phyloP scores from a whole-genome alignment of 2,329 filamentous ascomycete genomes.

The Trichoderma cornu-damae region DNA sequence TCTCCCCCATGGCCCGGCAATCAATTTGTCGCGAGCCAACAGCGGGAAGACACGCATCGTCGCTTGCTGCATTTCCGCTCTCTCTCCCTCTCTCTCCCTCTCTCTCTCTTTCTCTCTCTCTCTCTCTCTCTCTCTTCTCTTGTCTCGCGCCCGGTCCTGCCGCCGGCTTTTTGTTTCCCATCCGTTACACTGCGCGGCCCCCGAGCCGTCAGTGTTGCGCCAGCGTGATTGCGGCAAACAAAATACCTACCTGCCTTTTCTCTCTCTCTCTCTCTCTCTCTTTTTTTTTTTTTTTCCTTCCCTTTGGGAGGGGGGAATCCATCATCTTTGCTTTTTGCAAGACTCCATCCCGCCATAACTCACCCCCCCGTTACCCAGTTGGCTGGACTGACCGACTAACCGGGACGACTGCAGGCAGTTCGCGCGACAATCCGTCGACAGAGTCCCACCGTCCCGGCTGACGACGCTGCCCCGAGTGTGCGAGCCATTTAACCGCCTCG shows the following conservation, averaged over 20 bases:
- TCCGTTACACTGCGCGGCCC: not conserved
- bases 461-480: too few species aligned
- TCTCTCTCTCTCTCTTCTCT: not conserved
- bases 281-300: not conserved
- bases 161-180: not conserved
- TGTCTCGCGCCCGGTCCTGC: not conserved
- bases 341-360: not conserved
- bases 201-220: not conserved
- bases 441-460: conserved; percentile 6
- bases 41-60: not conserved
- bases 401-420: conserved; percentile 16
- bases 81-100: not conserved
- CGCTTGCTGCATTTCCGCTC: not conserved
- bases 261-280: not conserved
- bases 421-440: conserved; percentile 12
- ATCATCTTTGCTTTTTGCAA: not conserved
- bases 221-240: conserved; percentile 9
- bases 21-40: not conserved
- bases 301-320: too few species aligned
- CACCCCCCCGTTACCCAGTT: not conserved
- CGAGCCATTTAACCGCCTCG: conserved; percentile 6
- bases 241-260: not conserved
- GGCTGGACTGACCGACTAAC: not conserved
- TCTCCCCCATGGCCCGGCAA: not conserved
- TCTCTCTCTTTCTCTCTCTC: not conserved